These are phyloP conservation scores for Dictyostelium capitatum DNA, from an alignment of 78 protist species.

Conservation along the genomic window DNA sequence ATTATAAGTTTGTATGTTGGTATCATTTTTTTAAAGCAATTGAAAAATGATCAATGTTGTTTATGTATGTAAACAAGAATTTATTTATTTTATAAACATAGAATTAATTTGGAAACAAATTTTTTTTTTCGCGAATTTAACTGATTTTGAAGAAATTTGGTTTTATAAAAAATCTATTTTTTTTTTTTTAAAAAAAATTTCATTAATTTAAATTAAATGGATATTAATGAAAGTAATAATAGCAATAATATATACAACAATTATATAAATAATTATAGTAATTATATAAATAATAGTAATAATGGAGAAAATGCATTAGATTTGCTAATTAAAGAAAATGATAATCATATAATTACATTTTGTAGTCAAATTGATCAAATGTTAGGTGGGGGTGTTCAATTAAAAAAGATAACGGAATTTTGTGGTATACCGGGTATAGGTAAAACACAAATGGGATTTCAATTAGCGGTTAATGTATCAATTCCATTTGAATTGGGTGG, in stretches of 20 bases:
- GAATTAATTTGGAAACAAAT: too few species aligned
- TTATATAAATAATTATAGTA: slow-evolving; percentile 7
- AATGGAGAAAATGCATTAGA: slow-evolving; percentile 19
- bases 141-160: too few species aligned
- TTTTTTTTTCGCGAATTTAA: too few species aligned
- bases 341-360: slow-evolving; percentile 67
- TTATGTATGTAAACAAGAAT: too few species aligned
- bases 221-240: not conserved
- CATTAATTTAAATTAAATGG: too few species aligned
- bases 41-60: too few species aligned
- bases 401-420: slow-evolving; percentile 86
- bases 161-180: too few species aligned
- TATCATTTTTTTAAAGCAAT: too few species aligned
- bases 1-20: too few species aligned
- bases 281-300: not conserved
- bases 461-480: slow-evolving; percentile 79
- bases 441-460: slow-evolving; percentile 90
- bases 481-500: slow-evolving; percentile 80
- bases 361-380: slow-evolving; percentile 77
- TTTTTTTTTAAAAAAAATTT: too few species aligned
- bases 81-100: too few species aligned
- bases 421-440: slow-evolving; percentile 92
- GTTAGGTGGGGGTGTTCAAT: slow-evolving; percentile 76
- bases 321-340: slow-evolving; percentile 24
- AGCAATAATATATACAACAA: not conserved